Evolutionary conservation across 1,284 basidiomycete genomes (phyloP).

Genomic region (Psilocybe mexicana): DNA sequence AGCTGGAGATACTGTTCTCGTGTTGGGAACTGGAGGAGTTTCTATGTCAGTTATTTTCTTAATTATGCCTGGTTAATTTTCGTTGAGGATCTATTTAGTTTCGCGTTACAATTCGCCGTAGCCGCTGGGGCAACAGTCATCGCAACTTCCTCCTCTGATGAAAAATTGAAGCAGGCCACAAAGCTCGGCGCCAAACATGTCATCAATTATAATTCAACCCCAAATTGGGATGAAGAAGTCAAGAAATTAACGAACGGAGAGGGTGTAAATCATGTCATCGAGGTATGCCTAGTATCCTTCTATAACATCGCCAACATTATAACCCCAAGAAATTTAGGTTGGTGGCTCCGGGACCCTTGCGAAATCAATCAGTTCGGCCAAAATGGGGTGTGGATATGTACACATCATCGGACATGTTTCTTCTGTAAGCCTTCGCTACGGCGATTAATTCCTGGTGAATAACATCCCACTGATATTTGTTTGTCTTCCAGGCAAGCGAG

Average conservation of each 20-base stretch:
- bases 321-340: conserved; percentile 31
- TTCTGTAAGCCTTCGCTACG: conserved; percentile 25
- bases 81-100: conserved; percentile 22
- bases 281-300: conserved; percentile 33
- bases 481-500: conserved; percentile 7
- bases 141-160: conserved; percentile 60
- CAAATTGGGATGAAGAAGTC: conserved; percentile 58
- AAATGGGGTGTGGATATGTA: conserved; percentile 44
- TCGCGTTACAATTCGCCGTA: conserved; percentile 54
- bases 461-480: conserved; percentile 22
- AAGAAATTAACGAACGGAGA: conserved; percentile 48
- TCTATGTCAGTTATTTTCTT: conserved; percentile 41
- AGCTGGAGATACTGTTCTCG: conserved; percentile 50
- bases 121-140: conserved; percentile 61
- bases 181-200: conserved; percentile 50
- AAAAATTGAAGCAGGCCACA: conserved; percentile 51
- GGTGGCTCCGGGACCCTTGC: conserved; percentile 52
- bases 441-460: neutral
- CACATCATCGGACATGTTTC: conserved; percentile 51
- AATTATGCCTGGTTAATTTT: neutral
- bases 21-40: conserved; percentile 61
- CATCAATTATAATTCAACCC: conserved; percentile 59
- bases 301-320: neutral
- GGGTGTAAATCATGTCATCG: conserved; percentile 61
- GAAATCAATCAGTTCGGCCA: conserved; percentile 43